phyloP scores from a whole-genome alignment of 2,329 filamentous ascomycete species.

The Pseudogymnoascus sp. region DNA sequence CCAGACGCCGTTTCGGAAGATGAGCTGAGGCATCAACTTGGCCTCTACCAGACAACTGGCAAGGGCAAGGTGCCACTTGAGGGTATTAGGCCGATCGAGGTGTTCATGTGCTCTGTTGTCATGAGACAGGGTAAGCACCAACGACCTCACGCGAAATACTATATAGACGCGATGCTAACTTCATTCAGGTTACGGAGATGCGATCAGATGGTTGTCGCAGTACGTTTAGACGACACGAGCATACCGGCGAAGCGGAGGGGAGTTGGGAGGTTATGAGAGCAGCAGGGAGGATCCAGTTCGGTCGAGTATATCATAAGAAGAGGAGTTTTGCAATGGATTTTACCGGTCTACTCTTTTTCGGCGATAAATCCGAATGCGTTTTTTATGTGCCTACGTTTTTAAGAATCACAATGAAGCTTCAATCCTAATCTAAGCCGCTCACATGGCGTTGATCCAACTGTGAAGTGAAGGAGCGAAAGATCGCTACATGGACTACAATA shows the following conservation, averaged over 20 bases:
- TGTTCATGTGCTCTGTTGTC: slow-evolving; percentile 98
- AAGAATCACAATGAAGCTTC: slow-evolving; percentile 8
- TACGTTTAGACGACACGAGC: slow-evolving; percentile 60
- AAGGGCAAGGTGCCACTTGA: slow-evolving; percentile 92
- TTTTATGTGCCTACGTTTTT: slow-evolving; percentile 10
- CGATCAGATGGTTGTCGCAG: slow-evolving; percentile 85
- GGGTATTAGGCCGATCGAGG: slow-evolving; percentile 88
- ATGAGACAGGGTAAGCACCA: slow-evolving; percentile 74
- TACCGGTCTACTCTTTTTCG: slow-evolving; percentile 7
- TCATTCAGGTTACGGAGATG: slow-evolving; percentile 68
- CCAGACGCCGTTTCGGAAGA: slow-evolving; percentile 93
- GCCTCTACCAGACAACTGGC: slow-evolving; percentile 91
- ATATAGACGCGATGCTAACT: slow-evolving; percentile 20
- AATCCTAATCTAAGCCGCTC: not conserved
- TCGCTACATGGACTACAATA: not conserved
- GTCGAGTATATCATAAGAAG: slow-evolving; percentile 21
- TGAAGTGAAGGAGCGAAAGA: not conserved
- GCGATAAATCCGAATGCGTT: slow-evolving; percentile 1
- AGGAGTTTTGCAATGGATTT: slow-evolving; percentile 29
- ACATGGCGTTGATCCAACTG: not conserved
- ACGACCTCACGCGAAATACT: not conserved
- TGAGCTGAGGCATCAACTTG: slow-evolving; percentile 83
- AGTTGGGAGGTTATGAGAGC: slow-evolving; percentile 7
- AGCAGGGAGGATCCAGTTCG: slow-evolving; percentile 10
- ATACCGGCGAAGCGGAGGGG: not conserved